Percentiles rank a stretch among this genome's conserved stretches.
Evolutionary conservation across 1,284 basidiomycete species (phyloP).

Genomic region (Phaffia rhodozyma): DNA sequence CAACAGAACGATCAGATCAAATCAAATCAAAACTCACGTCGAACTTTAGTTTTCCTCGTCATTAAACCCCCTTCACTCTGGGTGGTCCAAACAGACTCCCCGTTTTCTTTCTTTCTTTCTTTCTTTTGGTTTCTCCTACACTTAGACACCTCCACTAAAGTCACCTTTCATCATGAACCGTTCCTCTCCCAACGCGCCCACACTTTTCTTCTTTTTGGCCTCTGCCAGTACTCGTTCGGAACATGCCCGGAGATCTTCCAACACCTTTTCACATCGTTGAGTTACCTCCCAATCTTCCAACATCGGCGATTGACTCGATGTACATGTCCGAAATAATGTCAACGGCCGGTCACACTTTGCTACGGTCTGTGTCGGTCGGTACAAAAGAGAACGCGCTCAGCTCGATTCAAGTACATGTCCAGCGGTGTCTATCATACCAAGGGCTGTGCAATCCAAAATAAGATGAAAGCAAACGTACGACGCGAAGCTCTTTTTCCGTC

Average conservation of each 20-base stretch:
- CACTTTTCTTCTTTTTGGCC: not conserved
- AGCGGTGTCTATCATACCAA: too few species aligned
- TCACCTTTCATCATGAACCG: not conserved
- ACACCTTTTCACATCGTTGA: not conserved
- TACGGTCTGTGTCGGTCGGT: not conserved
- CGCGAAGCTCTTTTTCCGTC: slow-evolving; percentile 25
- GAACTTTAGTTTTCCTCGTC: too few species aligned
- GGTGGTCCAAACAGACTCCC: too few species aligned
- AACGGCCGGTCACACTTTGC: not conserved
- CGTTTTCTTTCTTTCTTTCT: too few species aligned
- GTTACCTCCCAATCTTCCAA: not conserved
- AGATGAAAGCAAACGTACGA: not conserved
- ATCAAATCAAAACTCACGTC: too few species aligned
- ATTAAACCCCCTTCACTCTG: too few species aligned
- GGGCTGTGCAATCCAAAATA: too few species aligned
- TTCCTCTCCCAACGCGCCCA: not conserved
- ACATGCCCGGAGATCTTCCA: not conserved
- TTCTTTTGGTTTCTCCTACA: too few species aligned
- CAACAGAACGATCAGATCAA: too few species aligned
- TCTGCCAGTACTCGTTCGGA: not conserved
- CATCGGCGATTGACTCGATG: not conserved
- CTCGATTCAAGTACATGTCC: too few species aligned
- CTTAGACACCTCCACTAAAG: too few species aligned
- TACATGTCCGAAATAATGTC: not conserved
- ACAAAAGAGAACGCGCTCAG: not conserved